Percentiles rank a stretch among this genome's conserved stretches.
These are phyloP conservation scores for Mortierella sp. DNA, from an alignment of 371 early-diverging fungal genomes.

Conservation along the genomic window DNA sequence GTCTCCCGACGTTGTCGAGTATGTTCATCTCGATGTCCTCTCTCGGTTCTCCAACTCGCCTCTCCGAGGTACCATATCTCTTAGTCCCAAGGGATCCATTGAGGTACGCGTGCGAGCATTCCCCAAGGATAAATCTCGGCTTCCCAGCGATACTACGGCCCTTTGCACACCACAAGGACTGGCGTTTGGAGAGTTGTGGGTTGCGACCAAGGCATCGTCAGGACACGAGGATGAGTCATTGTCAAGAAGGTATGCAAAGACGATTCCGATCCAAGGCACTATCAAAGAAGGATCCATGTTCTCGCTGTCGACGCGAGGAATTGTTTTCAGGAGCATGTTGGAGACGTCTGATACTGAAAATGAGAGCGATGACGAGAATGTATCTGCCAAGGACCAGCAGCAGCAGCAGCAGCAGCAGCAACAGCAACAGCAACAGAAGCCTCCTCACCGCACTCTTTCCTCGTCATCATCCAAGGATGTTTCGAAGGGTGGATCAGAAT, in stretches of 20 bases:
- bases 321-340: conserved; percentile 68
- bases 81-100: conserved; percentile 74
- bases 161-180: conserved; percentile 70
- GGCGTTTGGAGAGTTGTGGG: conserved; percentile 67
- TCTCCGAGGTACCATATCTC: conserved; percentile 73
- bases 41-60: conserved; percentile 89
- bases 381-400: conserved; percentile 41
- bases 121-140: conserved; percentile 68
- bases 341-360: conserved; percentile 54
- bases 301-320: conserved; percentile 66
- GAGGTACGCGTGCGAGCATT: conserved; percentile 83
- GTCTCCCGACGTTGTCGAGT: conserved; percentile 66
- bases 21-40: conserved; percentile 77
- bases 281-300: conserved; percentile 78
- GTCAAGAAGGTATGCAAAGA: conserved; percentile 58
- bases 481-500: conserved; percentile 55
- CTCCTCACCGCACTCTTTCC: too few species aligned
- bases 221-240: conserved; percentile 47
- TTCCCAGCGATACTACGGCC: conserved; percentile 64
- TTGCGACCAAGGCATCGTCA: conserved; percentile 63
- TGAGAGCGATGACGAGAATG: conserved; percentile 50
- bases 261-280: conserved; percentile 74
- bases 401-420: too few species aligned
- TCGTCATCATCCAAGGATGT: conserved; percentile 58
- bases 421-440: too few species aligned